Evolutionary conservation across 495 filamentous ascomycete species (phyloP).

Genomic region (Trichoderma reesei): DNA sequence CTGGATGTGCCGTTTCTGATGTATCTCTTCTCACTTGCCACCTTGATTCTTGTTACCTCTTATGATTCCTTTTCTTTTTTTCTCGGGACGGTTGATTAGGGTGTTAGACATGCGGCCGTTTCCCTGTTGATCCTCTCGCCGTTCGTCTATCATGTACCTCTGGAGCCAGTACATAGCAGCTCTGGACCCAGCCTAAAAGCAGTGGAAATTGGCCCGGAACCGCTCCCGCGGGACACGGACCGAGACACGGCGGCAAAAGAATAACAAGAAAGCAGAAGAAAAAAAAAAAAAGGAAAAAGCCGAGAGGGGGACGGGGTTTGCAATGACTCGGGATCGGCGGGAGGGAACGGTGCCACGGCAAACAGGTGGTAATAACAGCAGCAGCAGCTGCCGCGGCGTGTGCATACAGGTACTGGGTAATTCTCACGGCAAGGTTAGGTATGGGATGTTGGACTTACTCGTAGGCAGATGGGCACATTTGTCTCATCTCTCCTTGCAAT

Average conservation of each 20-base stretch:
- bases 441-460: no score
- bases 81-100: no score
- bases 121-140: neutral
- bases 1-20: no score
- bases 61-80: no score
- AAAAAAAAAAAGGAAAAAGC: neutral
- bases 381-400: neutral
- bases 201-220: neutral
- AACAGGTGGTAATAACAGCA: neutral
- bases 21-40: no score
- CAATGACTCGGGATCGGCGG: slow-evolving; percentile 8
- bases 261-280: no score
- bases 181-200: no score
- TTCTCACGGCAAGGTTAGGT: no score
- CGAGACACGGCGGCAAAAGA: neutral
- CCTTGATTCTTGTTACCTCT: no score
- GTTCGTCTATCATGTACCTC: neutral
- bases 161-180: neutral
- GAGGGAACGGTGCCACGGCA: neutral
- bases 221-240: neutral
- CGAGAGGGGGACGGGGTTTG: neutral
- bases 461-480: no score
- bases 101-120: neutral
- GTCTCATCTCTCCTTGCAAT: neutral
- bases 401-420: no score